Conservation (phyloP, 2,329 filamentous ascomycete species). For the Colletotrichum caudatum region DNA sequence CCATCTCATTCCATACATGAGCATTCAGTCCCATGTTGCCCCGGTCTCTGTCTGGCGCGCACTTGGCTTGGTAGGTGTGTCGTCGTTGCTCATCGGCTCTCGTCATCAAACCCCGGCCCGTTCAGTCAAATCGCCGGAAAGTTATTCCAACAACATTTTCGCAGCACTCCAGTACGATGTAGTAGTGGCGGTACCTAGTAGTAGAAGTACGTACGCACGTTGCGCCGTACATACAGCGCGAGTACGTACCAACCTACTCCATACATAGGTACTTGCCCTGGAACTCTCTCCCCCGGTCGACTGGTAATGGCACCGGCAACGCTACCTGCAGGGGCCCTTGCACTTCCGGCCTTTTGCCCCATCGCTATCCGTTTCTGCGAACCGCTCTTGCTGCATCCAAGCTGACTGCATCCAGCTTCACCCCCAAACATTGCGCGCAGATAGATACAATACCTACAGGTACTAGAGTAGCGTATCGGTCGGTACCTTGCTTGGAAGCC, state of each 20-base stretch:
- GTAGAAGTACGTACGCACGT: no score
- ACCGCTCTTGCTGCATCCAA: constrained; percentile 6
- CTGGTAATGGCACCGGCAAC: constrained; percentile 17
- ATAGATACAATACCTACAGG: no score
- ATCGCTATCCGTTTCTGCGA: constrained; percentile 14
- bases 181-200: no score
- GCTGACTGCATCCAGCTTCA: not conserved
- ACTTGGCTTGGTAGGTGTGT: not conserved
- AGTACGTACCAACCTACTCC: no score
- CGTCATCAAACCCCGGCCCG: not conserved
- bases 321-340: constrained; percentile 36
- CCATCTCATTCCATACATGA: not conserved
- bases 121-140: not conserved
- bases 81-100: not conserved
- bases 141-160: no score
- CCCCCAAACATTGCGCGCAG: no score
- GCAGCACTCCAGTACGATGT: no score
- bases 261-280: not conserved
- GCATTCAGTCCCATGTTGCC: not conserved
- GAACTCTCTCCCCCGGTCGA: not conserved
- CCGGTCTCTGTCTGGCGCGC: not conserved
- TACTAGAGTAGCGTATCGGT: no score
- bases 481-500: not conserved
- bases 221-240: not conserved
- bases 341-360: constrained; percentile 23